These are phyloP conservation scores for Flaveria bidentis DNA, from an alignment of 129 eudicot genomes.

Conservation along the genomic window DNA sequence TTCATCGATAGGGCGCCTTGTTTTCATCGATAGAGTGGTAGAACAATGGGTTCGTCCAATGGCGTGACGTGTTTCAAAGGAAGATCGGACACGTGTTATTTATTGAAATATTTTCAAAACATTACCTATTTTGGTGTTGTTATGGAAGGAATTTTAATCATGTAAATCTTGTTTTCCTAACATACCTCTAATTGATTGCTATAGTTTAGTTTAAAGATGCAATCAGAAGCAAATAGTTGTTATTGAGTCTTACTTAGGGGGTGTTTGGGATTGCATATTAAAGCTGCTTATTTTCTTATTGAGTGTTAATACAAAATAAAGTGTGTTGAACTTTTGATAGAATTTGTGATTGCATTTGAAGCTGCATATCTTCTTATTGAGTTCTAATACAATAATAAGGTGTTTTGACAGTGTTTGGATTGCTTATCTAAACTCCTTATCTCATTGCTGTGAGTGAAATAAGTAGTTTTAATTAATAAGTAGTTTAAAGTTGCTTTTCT, in stretches of 20 bases:
- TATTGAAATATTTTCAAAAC: background rate
- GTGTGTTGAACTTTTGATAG: no score
- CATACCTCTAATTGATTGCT: slow-evolving; percentile 18
- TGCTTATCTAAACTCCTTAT: background rate
- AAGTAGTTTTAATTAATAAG: background rate
- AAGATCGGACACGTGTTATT: slow-evolving; percentile 1
- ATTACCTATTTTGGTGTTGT: background rate
- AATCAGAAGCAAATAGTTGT: background rate
- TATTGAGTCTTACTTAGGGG: background rate
- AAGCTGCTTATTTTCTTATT: background rate
- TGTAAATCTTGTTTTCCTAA: slow-evolving; percentile 19
- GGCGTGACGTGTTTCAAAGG: background rate
- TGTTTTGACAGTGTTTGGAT: background rate
- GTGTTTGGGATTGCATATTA: background rate
- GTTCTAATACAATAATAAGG: background rate
- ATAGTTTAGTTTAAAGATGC: background rate
- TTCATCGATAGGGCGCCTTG: background rate
- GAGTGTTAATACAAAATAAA: background rate
- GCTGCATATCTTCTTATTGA: background rate
- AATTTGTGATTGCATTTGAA: background rate
- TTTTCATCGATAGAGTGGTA: background rate
- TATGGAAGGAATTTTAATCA: slow-evolving; percentile 13
- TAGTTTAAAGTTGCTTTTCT: background rate
- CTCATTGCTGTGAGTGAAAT: background rate
- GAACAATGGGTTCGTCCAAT: background rate